Evolutionary conservation across 2,329 filamentous ascomycete species (phyloP), one percentile per base, ranked within the genome.

Genomic region (Periconia sp.): DNA sequence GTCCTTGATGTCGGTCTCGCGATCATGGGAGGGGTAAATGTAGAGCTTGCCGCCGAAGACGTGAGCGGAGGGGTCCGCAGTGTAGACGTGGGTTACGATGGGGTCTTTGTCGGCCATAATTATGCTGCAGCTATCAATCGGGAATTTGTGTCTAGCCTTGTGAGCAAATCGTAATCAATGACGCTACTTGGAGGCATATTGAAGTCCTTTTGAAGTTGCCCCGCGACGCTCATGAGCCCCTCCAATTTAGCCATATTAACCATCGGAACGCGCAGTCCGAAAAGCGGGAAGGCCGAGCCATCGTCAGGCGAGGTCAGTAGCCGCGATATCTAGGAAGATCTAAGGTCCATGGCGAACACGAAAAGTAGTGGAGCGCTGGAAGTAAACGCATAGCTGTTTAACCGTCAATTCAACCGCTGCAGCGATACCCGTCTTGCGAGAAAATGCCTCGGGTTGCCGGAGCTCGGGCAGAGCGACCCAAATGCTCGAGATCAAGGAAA

Each of bases 21-120:
- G 81, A 70, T 92, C 87, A 72, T 92, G 87, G 16, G 87, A 91
- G 15, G 88, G 87, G 73, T 91, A 92, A 71, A 92, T 81, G 75
- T 89, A 92, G 47, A 92, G 72, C 53, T 79, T 84, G 67, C 79
- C 80, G 50, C 89, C 83, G 74, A 91, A 92, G 63, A 88, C 87
- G 69, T 91, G 87, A 10, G 88, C 88, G 5, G 87, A 90, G 12
- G 88, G 88, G 70, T 92, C 88, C 15, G 88, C 88, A 10, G 87
- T 91, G 78, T 86, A 92, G 62, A 89, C 74, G 69, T 87, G 80
- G n/a, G 78, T 84, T 60, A 91, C 85, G 49, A 91, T 78, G 32
- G 87, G 86, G 28, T 74, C 57, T 73, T 72, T 68, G 59, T 73
- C 66, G 36, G 66, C 56, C 65, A 68, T 69, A 31, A 24, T 55